These are phyloP conservation scores for Maudiozyma serrabonitensis DNA, from an alignment of 805 yeast genomes.

Conservation along the genomic window DNA sequence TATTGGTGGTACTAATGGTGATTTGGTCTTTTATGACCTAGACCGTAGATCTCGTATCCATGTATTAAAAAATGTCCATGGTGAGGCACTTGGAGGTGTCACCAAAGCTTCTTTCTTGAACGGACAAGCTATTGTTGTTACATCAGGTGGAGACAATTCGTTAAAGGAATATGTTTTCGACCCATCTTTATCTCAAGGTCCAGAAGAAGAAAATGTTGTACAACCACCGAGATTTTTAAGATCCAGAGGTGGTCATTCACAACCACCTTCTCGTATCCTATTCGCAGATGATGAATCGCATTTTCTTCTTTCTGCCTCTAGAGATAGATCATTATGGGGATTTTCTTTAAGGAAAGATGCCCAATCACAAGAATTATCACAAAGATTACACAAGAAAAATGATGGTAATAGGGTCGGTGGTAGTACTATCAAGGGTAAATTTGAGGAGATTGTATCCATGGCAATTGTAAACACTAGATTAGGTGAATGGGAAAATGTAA, in stretches of 20 bases:
- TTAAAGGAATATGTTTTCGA: slow-evolving; percentile 89
- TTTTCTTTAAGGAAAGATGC: slow-evolving; percentile 93
- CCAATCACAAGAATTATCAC: slow-evolving; percentile 89
- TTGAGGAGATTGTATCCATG: slow-evolving; percentile 64
- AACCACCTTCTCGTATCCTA: slow-evolving; percentile 67
- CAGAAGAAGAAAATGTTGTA: slow-evolving; percentile 41
- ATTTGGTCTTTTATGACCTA: slow-evolving; percentile 76
- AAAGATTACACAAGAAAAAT: slow-evolving; percentile 42
- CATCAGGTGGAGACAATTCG: slow-evolving; percentile 85
- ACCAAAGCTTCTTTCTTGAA: slow-evolving; percentile 64
- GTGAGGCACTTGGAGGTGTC: slow-evolving; percentile 67
- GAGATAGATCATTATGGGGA: slow-evolving; percentile 80
- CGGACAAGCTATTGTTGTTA: slow-evolving; percentile 85
- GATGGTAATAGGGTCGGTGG: slow-evolving; percentile 50
- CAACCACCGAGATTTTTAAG: slow-evolving; percentile 87
- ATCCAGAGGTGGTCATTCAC: slow-evolving; percentile 95
- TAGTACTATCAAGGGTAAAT: slow-evolving; percentile 51
- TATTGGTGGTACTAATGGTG: slow-evolving; percentile 71
- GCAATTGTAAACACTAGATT: slow-evolving; percentile 67
- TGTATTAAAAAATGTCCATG: slow-evolving; percentile 61
- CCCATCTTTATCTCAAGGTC: slow-evolving; percentile 60
- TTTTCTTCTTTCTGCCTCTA: slow-evolving; percentile 74
- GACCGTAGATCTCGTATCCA: slow-evolving; percentile 67
- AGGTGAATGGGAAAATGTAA: slow-evolving; percentile 88
- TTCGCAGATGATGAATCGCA: slow-evolving; percentile 81